Conservation (phyloP, 2,329 filamentous ascomycete genomes). For the Zasmidium cellare region DNA sequence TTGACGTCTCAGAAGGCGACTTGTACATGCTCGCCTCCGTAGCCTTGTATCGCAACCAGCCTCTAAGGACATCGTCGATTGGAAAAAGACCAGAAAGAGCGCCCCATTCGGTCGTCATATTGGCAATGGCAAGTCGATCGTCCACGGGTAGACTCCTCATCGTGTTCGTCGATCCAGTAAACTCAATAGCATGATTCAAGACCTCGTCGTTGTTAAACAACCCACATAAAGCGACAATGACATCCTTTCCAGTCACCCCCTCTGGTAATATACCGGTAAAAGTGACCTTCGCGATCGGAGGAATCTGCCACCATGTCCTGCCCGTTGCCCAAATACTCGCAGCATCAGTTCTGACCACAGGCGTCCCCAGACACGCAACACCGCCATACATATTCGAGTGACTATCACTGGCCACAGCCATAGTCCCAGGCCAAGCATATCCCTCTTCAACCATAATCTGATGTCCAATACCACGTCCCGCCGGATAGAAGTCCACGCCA, state of each 20-base stretch:
- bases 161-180: constrained; percentile 77
- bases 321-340: constrained; percentile 83
- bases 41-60: constrained; percentile 77
- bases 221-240: constrained; percentile 85
- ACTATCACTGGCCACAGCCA: constrained; percentile 75
- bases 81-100: constrained; percentile 76
- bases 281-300: constrained; percentile 77
- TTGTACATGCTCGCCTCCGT: constrained; percentile 66
- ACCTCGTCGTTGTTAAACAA: constrained; percentile 86
- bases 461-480: constrained; percentile 81
- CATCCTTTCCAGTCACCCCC: constrained; percentile 89
- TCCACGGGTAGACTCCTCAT: constrained; percentile 72
- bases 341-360: constrained; percentile 84
- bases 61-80: constrained; percentile 69
- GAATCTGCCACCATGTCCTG: constrained; percentile 85
- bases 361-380: constrained; percentile 72
- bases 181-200: constrained; percentile 87
- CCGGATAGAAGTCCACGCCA: constrained; percentile 74
- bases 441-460: constrained; percentile 89
- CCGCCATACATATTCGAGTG: constrained; percentile 86
- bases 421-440: constrained; percentile 80
- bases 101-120: constrained; percentile 84
- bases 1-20: constrained; percentile 47
- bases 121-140: constrained; percentile 70
- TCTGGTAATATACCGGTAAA: constrained; percentile 72